Conservation (phyloP, 2,329 filamentous ascomycete genomes). For the Cladosporium cucumerinum region DNA sequence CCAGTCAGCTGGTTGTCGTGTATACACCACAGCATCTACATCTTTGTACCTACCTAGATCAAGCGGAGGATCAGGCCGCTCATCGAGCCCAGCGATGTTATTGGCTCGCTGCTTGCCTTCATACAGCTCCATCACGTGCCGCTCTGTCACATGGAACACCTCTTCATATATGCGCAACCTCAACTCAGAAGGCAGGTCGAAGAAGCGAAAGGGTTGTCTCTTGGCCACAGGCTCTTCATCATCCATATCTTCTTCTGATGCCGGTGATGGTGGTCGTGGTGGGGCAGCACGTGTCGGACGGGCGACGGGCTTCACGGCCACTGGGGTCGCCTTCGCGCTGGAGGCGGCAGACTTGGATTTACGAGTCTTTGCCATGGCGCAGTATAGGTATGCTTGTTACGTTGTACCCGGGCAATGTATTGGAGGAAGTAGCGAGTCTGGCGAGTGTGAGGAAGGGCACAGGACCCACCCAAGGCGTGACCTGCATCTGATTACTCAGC, state of each 20-base stretch:
- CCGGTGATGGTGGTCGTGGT: constrained; percentile 26
- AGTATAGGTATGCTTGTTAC: neutral
- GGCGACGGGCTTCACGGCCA: neutral
- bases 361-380: constrained; percentile 11
- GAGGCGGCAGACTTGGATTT: constrained; percentile 13
- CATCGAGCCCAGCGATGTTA: constrained; percentile 8
- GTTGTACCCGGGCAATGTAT: neutral
- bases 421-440: neutral
- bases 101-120: constrained; percentile 8
- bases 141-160: constrained; percentile 46
- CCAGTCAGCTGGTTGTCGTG: neutral
- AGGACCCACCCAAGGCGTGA: constrained; percentile 27
- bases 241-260: constrained; percentile 14
- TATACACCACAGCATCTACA: neutral
- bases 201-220: constrained; percentile 57
- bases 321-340: constrained; percentile 19
- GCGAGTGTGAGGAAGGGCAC: constrained; percentile 7
- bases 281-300: neutral
- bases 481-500: constrained; percentile 37
- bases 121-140: constrained; percentile 13
- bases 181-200: constrained; percentile 66
- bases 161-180: constrained; percentile 66
- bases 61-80: constrained; percentile 51
- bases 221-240: constrained; percentile 14
- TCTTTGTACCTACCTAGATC: constrained; percentile 50